Percentiles rank a stretch among this genome's conserved stretches.
phyloP scores from a whole-genome alignment of 148 eudicot species.

The Cornus suecica region DNA sequence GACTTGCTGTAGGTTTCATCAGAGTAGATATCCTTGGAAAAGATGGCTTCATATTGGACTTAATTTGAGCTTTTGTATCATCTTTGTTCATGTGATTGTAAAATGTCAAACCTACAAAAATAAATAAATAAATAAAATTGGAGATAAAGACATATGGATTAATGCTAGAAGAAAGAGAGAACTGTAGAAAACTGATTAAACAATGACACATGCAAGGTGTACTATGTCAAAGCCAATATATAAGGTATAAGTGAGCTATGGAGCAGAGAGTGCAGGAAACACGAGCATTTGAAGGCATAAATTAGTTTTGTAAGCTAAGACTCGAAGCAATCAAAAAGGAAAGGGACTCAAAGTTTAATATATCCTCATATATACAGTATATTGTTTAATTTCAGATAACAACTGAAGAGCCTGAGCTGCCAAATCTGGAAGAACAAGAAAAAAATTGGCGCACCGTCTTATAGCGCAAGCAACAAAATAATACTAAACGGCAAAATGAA shows the following conservation, averaged over 20 bases:
- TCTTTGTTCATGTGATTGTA: constrained; percentile 40
- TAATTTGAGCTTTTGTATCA: constrained; percentile 30
- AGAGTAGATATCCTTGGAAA: constrained; percentile 71
- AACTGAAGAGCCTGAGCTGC: not conserved
- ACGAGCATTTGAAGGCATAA: not conserved
- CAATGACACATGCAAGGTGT: not conserved
- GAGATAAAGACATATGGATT: not conserved
- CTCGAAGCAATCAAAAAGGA: not conserved
- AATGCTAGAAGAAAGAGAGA: not conserved
- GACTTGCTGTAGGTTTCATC: constrained; percentile 95
- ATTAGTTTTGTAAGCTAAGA: not conserved
- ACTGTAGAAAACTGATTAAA: not conserved
- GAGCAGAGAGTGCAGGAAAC: constrained; percentile 1
- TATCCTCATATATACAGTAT: too few relatives aligned
- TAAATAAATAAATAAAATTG: too few relatives aligned
- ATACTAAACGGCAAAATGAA: not conserved
- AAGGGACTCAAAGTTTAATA: not conserved
- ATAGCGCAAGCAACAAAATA: not conserved
- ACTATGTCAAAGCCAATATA: not conserved
- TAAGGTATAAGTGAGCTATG: not conserved
- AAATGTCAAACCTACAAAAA: constrained; percentile 45
- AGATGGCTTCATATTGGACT: constrained; percentile 38
- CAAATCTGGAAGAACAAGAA: not conserved
- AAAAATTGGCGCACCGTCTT: not conserved
- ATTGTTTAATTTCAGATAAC: not conserved